phyloP scores from a whole-genome alignment of 805 yeast genomes.

The Kurtzmaniella cleridarum region DNA sequence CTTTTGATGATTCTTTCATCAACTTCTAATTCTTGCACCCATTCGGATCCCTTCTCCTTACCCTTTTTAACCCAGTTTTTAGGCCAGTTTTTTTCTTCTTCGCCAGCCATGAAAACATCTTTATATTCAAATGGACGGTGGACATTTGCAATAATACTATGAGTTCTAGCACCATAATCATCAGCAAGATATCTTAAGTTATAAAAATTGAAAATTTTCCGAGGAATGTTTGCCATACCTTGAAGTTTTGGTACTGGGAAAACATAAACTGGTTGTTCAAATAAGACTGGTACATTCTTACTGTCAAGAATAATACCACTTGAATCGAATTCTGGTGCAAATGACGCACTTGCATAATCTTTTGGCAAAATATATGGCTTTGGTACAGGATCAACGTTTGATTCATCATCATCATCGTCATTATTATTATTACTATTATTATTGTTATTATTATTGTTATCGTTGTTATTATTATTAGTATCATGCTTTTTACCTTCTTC shows the following conservation, averaged over 20 bases:
- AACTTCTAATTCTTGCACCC: conserved; percentile 70
- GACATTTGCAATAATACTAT: conserved; percentile 44
- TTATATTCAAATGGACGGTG: conserved; percentile 48
- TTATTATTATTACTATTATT: conserved; percentile 18
- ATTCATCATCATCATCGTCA: conserved; percentile 20
- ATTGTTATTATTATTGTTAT: conserved; percentile 12
- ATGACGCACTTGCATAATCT: conserved; percentile 47
- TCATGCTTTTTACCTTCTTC: conserved; percentile 11
- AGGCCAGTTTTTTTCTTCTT: conserved; percentile 88
- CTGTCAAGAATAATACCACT: conserved; percentile 19
- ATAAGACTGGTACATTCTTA: conserved; percentile 49
- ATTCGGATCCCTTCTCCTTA: conserved; percentile 70
- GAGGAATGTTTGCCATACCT: conserved; percentile 76
- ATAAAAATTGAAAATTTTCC: conserved; percentile 73
- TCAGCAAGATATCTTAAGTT: conserved; percentile 68
- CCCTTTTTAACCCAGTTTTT: conserved; percentile 75
- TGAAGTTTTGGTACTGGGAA: conserved; percentile 70
- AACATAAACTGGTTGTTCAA: conserved; percentile 74
- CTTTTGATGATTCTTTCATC: conserved; percentile 62
- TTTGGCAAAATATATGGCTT: conserved; percentile 58
- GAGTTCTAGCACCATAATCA: conserved; percentile 50
- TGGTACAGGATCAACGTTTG: conserved; percentile 42
- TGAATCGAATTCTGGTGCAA: conserved; percentile 58
- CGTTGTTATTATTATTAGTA: too few species aligned
- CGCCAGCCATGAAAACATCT: conserved; percentile 39